Evolutionary conservation across 73 alveolate species (phyloP), one percentile per base, ranked within the genome.

Genomic region (Paramecium pentaurelia): DNA sequence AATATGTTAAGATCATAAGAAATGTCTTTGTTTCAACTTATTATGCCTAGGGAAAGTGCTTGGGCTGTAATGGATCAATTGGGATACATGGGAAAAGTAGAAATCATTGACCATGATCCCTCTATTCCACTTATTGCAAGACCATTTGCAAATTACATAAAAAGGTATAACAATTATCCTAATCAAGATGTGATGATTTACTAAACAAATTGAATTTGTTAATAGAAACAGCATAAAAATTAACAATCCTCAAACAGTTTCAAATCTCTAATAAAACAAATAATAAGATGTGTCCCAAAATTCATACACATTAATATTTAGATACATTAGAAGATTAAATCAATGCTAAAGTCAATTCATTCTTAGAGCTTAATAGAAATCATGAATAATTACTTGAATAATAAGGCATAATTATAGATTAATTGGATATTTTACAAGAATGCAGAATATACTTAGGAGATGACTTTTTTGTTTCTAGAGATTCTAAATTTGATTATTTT

Each of bases 81-180:
- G 59, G 99, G 99, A 38, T 94, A 94, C 75, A 93, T 96, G 36
- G 95, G 97, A 27, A 97, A 94, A 60, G 97, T 95, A 73, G 97
- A 96, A 86, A 95, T 98, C 93, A 98, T 97, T 1, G 99, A 98
- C 92, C 93, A 96, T 86, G 96, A 97, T 92, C 60, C 54, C 18
- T 95, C 97, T 84, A 97, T 93, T 59, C 93, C 96, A 27, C 73
- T 91, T 1, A 93, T 94, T 75, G 93, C 60, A 70, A 94, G 98
- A 30, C 95, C 98, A 71, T 95, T 94, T 80, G 91, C 75, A 0
- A 80, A 80, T 47, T 80, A 80, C 16, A 47, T 80, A 32, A 80
- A 47, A 47, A 80, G 91, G 91, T 80, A 80, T 5, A 4, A 45
- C 9, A 8, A 2, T 6, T 0, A 45, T 47, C 7, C 10, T 25